Evolutionary conservation across 768 basidiomycete species (phyloP).

Genomic region (Mycena leptocephala): DNA sequence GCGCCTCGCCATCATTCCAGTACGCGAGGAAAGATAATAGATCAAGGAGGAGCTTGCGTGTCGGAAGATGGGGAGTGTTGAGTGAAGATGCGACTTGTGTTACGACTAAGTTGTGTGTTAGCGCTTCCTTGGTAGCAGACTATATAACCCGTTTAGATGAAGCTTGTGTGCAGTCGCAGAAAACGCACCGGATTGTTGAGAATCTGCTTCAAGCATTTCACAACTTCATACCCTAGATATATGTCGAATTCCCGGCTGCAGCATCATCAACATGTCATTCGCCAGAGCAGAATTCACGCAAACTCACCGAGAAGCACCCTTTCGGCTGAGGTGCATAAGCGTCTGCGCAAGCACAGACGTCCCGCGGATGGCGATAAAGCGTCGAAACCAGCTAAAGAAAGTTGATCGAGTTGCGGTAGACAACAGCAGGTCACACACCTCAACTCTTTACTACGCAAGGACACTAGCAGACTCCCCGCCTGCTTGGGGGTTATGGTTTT

Average conservation of each 20-base stretch:
- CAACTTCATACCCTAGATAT: conserved; percentile 87
- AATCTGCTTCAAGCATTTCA: conserved; percentile 89
- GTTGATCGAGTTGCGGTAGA: conserved; percentile 34
- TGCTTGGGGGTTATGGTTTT: conserved; percentile 88
- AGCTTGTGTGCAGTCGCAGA: conserved; percentile 28
- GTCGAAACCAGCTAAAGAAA: conserved; percentile 79
- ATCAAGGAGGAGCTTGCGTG: conserved; percentile 86
- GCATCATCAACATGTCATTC: conserved; percentile 10
- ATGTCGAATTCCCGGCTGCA: conserved; percentile 76
- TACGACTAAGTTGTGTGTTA: conserved; percentile 82
- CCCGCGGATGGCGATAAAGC: conserved; percentile 85
- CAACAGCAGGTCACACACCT: conserved; percentile 64
- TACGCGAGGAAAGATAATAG: conserved; percentile 83
- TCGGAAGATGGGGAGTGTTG: conserved; percentile 84
- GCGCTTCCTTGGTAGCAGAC: conserved; percentile 81
- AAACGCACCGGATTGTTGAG: conserved; percentile 75
- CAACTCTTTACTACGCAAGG: conserved; percentile 85
- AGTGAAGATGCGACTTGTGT: conserved; percentile 87
- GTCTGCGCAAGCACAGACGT: conserved; percentile 88
- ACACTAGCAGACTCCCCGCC: conserved; percentile 83
- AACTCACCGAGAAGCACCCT: conserved; percentile 78
- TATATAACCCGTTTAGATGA: conserved; percentile 44
- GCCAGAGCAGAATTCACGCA: conserved; percentile 37
- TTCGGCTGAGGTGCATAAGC: conserved; percentile 83
- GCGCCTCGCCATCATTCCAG: conserved; percentile 73